phyloP scores from a whole-genome alignment of 208 protist genomes.

The Acanthamoeba royreba region DNA sequence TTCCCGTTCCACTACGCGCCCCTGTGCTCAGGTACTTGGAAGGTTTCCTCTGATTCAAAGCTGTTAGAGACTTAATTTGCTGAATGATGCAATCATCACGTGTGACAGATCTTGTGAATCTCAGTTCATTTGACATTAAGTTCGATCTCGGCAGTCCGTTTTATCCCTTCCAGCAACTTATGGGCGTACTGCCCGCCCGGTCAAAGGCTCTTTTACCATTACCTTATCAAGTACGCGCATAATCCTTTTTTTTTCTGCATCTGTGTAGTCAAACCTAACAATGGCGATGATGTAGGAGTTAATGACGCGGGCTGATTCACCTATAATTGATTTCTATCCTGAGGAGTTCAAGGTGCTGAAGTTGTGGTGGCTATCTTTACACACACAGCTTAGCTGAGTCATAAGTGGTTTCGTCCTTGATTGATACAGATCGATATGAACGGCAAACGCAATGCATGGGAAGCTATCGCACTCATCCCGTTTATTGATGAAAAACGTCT shows the following conservation, averaged over 20 bases:
- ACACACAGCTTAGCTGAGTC: constrained; percentile 40
- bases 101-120: constrained; percentile 76
- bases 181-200: constrained; percentile 45
- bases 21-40: constrained; percentile 62
- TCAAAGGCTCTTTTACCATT: constrained; percentile 35
- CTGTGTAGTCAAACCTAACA: no score
- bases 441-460: constrained; percentile 52
- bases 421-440: constrained; percentile 64
- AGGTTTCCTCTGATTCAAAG: no score
- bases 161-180: constrained; percentile 81
- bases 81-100: background rate
- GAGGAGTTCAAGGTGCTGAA: constrained; percentile 91
- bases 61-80: no score
- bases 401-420: background rate
- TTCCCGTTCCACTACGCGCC: constrained; percentile 82
- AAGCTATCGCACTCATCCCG: constrained; percentile 60
- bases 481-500: constrained; percentile 63
- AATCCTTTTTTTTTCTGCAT: no score
- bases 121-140: background rate
- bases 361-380: constrained; percentile 77
- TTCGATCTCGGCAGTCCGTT: constrained; percentile 83
- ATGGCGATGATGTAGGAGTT: no score
- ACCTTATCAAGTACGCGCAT: constrained; percentile 93
- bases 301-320: constrained; percentile 80
- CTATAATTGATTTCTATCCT: constrained; percentile 97